Percentiles rank a stretch among this genome's conserved stretches.
phyloP scores from a whole-genome alignment of 169 alveolate species.

The Eimeria acervulina region DNA sequence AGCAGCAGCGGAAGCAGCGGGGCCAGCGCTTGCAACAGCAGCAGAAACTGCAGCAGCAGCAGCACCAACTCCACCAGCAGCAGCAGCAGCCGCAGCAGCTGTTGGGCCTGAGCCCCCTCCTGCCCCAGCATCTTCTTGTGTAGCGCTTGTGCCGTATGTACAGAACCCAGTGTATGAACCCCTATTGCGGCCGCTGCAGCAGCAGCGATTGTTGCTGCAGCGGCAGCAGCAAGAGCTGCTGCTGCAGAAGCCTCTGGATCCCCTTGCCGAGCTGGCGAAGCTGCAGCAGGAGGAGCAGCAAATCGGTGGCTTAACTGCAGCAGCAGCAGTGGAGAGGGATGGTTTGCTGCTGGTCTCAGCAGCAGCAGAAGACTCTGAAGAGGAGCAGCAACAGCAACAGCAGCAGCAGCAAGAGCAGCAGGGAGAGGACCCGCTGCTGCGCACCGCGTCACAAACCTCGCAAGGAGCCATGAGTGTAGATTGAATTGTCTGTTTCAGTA shows the following conservation, averaged over 20 bases:
- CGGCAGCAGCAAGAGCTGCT: slow-evolving; percentile 68
- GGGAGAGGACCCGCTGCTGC: slow-evolving; percentile 52
- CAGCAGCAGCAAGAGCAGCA: slow-evolving; percentile 2
- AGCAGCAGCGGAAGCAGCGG: slow-evolving; percentile 18
- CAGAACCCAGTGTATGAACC: background rate
- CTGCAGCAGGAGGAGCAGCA: slow-evolving; percentile 51
- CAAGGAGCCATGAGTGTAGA: slow-evolving; percentile 75
- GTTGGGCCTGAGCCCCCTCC: slow-evolving; percentile 39
- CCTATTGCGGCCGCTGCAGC: slow-evolving; percentile 68
- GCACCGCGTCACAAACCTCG: slow-evolving; percentile 48
- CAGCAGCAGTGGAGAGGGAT: slow-evolving; percentile 39
- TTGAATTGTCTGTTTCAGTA: background rate
- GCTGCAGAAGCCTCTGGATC: slow-evolving; percentile 48
- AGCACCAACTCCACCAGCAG: slow-evolving; percentile 55
- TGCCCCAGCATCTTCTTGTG: slow-evolving; percentile 27
- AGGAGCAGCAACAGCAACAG: slow-evolving; percentile 43
- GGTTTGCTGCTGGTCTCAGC: slow-evolving; percentile 55
- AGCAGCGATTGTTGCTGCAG: slow-evolving; percentile 28
- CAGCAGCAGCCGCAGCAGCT: slow-evolving; percentile 8
- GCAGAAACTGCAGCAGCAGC: slow-evolving; percentile 52
- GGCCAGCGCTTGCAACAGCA: background rate
- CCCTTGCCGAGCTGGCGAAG: slow-evolving; percentile 44
- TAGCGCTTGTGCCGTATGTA: slow-evolving; percentile 57
- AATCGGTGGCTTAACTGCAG: slow-evolving; percentile 37
- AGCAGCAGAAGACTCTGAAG: background rate